Evolutionary conservation across 352 stramenopile species (phyloP), one percentile per base, ranked within the genome.

Genomic region (Pythium dissimile): DNA sequence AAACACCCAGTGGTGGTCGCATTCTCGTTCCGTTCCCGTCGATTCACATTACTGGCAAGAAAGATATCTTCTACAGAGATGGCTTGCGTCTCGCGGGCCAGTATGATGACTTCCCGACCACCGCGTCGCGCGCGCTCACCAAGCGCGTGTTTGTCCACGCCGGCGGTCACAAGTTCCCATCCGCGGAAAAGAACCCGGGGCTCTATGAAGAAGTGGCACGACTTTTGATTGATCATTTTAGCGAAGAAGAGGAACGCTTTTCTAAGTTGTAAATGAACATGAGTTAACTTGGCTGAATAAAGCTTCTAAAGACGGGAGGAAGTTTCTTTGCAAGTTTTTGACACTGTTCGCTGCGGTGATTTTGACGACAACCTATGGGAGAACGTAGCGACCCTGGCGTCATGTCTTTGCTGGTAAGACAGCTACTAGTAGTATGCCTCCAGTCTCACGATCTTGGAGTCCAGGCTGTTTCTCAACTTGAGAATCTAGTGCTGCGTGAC

Each of bases 31-130:
- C 77, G 18, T 72, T 83, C 20, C 73, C 77, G 32, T 88, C 80
- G 26, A 78, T 90, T 38, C 80, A 88, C 60, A 68, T 90, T 23
- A 30, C 84, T 7, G 80, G 80, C 20, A 83, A 84, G 58, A 71
- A 69, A 53, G 80, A 87, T 37, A 64, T 70, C 13, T 75, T 82
- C 61, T 72, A 68, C 21, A 42, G 58, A 5, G 66, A 69, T 11
- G 73, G 69, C 35, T 51, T 72, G 34, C 69, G 80, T 7, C 68
- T 88, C 44, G 58, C 64, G 0, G 43, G 59, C 20, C 43, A 61
- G 21, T 74, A 71, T 42, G 50, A 64, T 16, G 9, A 47, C 16
- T 32, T 30, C 18, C 61, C 61, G 7, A 53, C 53, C 10, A 55
- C 44, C 13, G 50, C 18, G 18, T 59, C 53, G 1, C 38, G 34